Percentiles rank a stretch among this genome's conserved stretches.
Evolutionary conservation across 2,329 filamentous ascomycete genomes (phyloP).

Genomic region (Claviceps capensis): DNA sequence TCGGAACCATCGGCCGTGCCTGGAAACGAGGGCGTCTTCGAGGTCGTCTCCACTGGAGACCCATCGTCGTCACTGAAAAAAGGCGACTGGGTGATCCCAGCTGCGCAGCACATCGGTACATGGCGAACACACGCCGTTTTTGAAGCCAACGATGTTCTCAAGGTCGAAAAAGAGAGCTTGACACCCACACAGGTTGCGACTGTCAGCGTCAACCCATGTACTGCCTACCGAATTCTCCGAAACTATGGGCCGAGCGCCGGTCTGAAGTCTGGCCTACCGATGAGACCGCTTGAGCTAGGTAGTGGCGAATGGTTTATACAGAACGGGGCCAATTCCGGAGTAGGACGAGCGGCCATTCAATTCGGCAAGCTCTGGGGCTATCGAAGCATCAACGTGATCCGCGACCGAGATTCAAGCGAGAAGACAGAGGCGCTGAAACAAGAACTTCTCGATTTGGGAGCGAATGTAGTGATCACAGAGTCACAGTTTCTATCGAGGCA

Average conservation of each 20-base stretch:
- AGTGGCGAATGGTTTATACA: slow-evolving; percentile 85
- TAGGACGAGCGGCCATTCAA: slow-evolving; percentile 85
- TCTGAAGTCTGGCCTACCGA: slow-evolving; percentile 30
- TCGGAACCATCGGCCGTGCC: slow-evolving; percentile 60
- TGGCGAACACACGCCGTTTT: slow-evolving; percentile 84
- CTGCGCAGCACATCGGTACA: slow-evolving; percentile 70
- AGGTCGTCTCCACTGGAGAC: slow-evolving; percentile 61
- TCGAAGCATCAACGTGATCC: slow-evolving; percentile 79
- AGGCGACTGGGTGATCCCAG: slow-evolving; percentile 93
- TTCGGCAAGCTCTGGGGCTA: slow-evolving; percentile 75
- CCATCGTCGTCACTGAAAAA: slow-evolving; percentile 39
- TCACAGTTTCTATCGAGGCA: slow-evolving; percentile 40
- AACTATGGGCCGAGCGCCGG: slow-evolving; percentile 50
- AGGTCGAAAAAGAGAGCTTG: slow-evolving; percentile 58
- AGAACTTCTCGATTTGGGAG: slow-evolving; percentile 41
- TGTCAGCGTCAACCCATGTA: slow-evolving; percentile 84
- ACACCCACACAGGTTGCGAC: slow-evolving; percentile 71
- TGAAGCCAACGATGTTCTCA: slow-evolving; percentile 43
- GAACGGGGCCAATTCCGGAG: slow-evolving; percentile 90
- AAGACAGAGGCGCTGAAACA: slow-evolving; percentile 47
- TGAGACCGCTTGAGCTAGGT: slow-evolving; percentile 29
- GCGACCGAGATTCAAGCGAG: slow-evolving; percentile 50
- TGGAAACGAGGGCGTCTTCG: slow-evolving; percentile 88
- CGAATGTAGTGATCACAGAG: slow-evolving; percentile 43
- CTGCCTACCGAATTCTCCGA: slow-evolving; percentile 83